A percentile compares a stretch with the other conserved stretches of the same genome.
phyloP scores from a whole-genome alignment of 139 green algal genomes.

The Chlorella sp. region DNA sequence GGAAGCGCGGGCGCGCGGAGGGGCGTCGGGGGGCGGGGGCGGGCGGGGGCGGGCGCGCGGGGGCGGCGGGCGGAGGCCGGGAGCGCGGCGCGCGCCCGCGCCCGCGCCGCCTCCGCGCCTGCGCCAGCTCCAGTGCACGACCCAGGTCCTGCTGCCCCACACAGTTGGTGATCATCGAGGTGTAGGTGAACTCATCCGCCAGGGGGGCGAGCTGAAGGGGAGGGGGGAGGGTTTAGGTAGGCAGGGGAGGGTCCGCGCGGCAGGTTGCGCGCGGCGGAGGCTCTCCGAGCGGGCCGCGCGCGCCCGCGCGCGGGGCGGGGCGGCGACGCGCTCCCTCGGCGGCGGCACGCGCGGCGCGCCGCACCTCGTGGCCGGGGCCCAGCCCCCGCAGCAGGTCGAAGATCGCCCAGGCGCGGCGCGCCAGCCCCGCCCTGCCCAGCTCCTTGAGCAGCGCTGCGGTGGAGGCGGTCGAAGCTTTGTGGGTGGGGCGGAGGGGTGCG shows the following conservation, averaged over 20 bases:
- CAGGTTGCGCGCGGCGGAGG: too few species aligned
- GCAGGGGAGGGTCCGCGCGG: too few species aligned
- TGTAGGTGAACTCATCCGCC: constrained; percentile 84
- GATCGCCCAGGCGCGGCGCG: constrained; percentile 14
- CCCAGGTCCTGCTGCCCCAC: constrained; percentile 50
- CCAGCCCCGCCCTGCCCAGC: constrained; percentile 50
- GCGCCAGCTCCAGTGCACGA: constrained; percentile 50
- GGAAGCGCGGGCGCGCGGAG: too few species aligned
- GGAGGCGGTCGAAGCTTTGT: too few species aligned
- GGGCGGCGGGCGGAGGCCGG: too few species aligned
- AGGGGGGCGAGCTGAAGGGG: constrained; percentile 48
- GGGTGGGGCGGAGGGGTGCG: too few species aligned
- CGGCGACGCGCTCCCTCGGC: too few species aligned
- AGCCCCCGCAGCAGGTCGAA: constrained; percentile 16
- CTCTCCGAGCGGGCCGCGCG: too few species aligned
- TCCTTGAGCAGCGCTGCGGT: constrained; percentile 76
- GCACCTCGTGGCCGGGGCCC: constrained; percentile 10
- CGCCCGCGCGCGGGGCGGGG: too few species aligned
- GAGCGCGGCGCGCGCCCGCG: not conserved
- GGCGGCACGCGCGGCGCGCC: too few species aligned
- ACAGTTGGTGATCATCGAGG: constrained; percentile 68
- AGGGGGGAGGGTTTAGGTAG: constrained; percentile 37
- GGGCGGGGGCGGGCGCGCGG: too few species aligned
- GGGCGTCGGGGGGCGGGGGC: too few species aligned
- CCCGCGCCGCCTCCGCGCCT: constrained; percentile 1